A percentile compares a stretch with the other conserved stretches of the same genome.
Conservation (phyloP, 179 eudicot species). For the Gypsophila paniculata region DNA sequence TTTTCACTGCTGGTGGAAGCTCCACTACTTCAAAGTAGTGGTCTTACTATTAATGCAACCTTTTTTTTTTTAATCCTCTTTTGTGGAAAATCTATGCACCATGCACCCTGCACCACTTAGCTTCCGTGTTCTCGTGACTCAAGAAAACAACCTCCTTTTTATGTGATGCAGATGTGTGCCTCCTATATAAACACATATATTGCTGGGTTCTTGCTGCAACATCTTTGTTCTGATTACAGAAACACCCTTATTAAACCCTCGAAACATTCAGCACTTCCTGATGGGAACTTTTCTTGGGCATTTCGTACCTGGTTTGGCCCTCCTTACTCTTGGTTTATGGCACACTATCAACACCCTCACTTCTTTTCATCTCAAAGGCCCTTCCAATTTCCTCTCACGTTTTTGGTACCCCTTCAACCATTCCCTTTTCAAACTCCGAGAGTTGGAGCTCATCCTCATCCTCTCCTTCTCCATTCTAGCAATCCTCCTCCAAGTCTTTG, state of each 20-base stretch:
- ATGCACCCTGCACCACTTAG: constrained; percentile 37
- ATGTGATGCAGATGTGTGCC: constrained; percentile 10
- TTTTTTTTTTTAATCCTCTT: neutral
- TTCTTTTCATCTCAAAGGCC: constrained; percentile 43
- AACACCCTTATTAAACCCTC: neutral
- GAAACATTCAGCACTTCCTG: neutral
- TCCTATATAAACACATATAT: constrained; percentile 15
- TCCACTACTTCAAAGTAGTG: constrained; percentile 20
- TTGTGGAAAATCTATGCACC: constrained; percentile 57
- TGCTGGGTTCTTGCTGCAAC: constrained; percentile 1
- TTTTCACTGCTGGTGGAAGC: constrained; percentile 5
- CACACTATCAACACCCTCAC: constrained; percentile 53
- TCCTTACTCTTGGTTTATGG: constrained; percentile 70
- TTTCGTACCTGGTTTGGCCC: constrained; percentile 69
- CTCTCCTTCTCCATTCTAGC: constrained; percentile 56
- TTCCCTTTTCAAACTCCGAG: constrained; percentile 34
- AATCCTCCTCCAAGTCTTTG: constrained; percentile 47
- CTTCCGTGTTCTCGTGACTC: constrained; percentile 22
- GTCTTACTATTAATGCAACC: neutral
- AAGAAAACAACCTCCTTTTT: constrained; percentile 17
- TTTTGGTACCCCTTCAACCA: constrained; percentile 58
- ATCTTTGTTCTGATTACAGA: neutral
- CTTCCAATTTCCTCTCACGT: constrained; percentile 42
- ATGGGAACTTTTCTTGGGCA: constrained; percentile 82
- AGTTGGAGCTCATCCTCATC: constrained; percentile 59